Percentiles rank a stretch among this genome's conserved stretches.
These are phyloP conservation scores for Codiaeum variegatum DNA, from an alignment of 441 rosid species.

Conservation along the genomic window DNA sequence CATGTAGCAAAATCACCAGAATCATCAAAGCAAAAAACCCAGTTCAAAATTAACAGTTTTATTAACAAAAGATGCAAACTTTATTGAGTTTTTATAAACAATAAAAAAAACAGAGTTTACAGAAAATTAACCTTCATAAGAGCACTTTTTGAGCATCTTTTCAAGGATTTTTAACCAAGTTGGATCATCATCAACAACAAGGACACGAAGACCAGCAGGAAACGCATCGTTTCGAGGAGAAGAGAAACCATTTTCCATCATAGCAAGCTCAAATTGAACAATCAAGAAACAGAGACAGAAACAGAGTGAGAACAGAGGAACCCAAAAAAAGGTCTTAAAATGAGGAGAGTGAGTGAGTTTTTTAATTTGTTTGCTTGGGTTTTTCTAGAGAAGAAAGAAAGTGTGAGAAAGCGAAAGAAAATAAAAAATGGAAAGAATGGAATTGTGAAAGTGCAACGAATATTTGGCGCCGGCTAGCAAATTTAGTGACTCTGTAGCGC, in stretches of 20 bases:
- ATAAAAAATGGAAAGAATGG: neutral
- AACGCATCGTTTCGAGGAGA: conserved; percentile 53
- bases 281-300: neutral
- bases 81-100: neutral
- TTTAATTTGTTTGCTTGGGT: conserved; percentile 13
- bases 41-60: conserved; percentile 12
- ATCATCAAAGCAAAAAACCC: neutral
- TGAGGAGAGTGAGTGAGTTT: conserved; percentile 25
- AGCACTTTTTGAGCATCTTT: conserved; percentile 95
- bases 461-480: conserved; percentile 23
- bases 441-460: conserved; percentile 30
- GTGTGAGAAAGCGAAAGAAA: neutral
- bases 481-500: conserved; percentile 38
- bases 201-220: conserved; percentile 90
- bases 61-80: conserved; percentile 1
- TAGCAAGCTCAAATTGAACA: neutral
- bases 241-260: conserved; percentile 75
- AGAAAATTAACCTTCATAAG: conserved; percentile 63
- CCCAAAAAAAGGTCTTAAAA: conserved; percentile 9
- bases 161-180: conserved; percentile 97
- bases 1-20: neutral
- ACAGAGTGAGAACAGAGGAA: conserved; percentile 11
- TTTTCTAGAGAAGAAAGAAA: conserved; percentile 5
- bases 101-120: neutral
- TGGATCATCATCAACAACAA: conserved; percentile 92